Conservation (phyloP, 2,329 filamentous ascomycete genomes). For the Septoria linicola region DNA sequence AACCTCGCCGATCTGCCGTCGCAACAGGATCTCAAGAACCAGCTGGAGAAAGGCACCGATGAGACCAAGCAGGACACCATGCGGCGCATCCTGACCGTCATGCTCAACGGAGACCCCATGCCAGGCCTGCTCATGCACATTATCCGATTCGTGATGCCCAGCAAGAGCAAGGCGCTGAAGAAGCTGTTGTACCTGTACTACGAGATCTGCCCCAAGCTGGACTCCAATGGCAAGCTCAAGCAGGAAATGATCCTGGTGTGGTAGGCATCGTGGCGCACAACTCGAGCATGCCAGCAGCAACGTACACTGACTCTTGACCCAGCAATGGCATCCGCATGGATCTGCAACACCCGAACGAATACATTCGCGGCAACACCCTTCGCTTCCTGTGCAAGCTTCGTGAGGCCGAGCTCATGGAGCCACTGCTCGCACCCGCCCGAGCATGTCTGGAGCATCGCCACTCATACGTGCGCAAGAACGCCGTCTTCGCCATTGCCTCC, state of each 20-base stretch:
- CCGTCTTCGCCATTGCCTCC: slow-evolving; percentile 89
- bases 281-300: too few species aligned
- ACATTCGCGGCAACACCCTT: slow-evolving; percentile 95
- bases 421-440: slow-evolving; percentile 86
- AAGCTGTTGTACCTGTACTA: slow-evolving; percentile 99
- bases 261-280: slow-evolving; percentile 53
- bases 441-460: slow-evolving; percentile 93
- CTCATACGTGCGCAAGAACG: slow-evolving; percentile 97
- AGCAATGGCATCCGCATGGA: slow-evolving; percentile 99
- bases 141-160: slow-evolving; percentile 99
- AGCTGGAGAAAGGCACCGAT: slow-evolving; percentile 43
- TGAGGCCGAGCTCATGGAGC: slow-evolving; percentile 93
- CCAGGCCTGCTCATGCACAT: slow-evolving; percentile 97
- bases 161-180: slow-evolving; percentile 93
- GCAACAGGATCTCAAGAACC: slow-evolving; percentile 82
- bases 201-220: slow-evolving; percentile 96
- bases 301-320: slow-evolving; percentile 10
- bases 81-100: slow-evolving; percentile 93
- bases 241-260: slow-evolving; percentile 99
- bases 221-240: slow-evolving; percentile 89
- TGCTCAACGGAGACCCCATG: slow-evolving; percentile 98
- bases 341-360: slow-evolving; percentile 95
- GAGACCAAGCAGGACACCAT: slow-evolving; percentile 54
- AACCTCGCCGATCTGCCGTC: slow-evolving; percentile 90
- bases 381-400: slow-evolving; percentile 96